Evolutionary conservation across 495 filamentous ascomycete species (phyloP).

Genomic region (Neurospora africana): DNA sequence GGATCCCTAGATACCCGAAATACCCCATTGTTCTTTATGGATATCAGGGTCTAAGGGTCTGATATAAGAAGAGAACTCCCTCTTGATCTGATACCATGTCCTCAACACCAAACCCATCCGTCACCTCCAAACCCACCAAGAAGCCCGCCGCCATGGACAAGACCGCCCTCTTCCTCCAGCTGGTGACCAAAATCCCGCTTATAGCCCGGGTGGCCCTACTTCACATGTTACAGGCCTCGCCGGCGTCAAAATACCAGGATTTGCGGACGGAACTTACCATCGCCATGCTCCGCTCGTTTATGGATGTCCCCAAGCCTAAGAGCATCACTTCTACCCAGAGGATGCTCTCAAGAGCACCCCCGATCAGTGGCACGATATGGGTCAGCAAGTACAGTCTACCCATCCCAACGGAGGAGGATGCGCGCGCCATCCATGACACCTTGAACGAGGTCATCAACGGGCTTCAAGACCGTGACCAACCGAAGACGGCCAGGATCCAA

Average conservation of each 20-base stretch:
- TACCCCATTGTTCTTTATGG: background rate
- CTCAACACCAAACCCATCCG: background rate
- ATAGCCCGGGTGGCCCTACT: constrained; percentile 55
- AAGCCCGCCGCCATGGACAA: constrained; percentile 9
- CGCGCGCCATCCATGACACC: constrained; percentile 43
- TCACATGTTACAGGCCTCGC: constrained; percentile 56
- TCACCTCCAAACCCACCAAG: background rate
- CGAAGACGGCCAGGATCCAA: constrained; percentile 29
- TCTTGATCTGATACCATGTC: background rate
- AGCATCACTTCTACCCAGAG: constrained; percentile 55
- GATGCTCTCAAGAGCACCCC: constrained; percentile 48
- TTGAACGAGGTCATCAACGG: constrained; percentile 55
- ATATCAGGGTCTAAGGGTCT: background rate
- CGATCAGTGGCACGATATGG: constrained; percentile 74
- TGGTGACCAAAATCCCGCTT: constrained; percentile 53
- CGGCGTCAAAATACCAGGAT: constrained; percentile 64
- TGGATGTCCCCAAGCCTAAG: constrained; percentile 29
- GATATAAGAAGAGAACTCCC: background rate
- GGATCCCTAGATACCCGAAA: background rate
- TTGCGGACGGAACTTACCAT: constrained; percentile 66
- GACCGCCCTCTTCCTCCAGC: constrained; percentile 31
- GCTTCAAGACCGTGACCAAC: constrained; percentile 32
- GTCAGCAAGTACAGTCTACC: constrained; percentile 55
- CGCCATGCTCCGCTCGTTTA: constrained; percentile 55
- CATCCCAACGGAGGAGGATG: constrained; percentile 27